These are phyloP conservation scores for Aspergillus saccharolyticus DNA, from an alignment of 495 filamentous ascomycete genomes.

Conservation along the genomic window DNA sequence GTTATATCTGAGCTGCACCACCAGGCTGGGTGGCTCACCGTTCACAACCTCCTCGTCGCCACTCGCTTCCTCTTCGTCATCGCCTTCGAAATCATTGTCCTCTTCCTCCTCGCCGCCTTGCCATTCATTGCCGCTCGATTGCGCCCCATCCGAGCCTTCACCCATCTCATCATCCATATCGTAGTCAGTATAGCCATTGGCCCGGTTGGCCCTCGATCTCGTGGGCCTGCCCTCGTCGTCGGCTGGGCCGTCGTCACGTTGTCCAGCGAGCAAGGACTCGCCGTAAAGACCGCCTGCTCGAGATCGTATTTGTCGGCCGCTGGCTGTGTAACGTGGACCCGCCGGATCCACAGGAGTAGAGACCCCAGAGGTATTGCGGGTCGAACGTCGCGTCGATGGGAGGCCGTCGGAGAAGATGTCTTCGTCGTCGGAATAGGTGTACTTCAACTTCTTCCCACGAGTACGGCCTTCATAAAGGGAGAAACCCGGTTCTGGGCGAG, in stretches of 20 bases:
- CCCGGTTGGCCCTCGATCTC: constrained; percentile 26
- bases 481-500: constrained; percentile 81
- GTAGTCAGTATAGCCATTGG: constrained; percentile 49
- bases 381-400: constrained; percentile 61
- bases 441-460: constrained; percentile 89
- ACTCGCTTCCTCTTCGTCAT: constrained; percentile 57
- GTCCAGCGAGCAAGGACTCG: constrained; percentile 58
- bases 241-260: constrained; percentile 31
- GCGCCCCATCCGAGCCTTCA: constrained; percentile 57
- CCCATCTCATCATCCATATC: constrained; percentile 55
- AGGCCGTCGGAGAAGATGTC: constrained; percentile 70
- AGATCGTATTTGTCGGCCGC: constrained; percentile 78
- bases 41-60: constrained; percentile 55
- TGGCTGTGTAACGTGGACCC: constrained; percentile 82
- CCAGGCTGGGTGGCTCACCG: constrained; percentile 51
- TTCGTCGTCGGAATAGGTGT: constrained; percentile 91
- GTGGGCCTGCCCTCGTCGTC: constrained; percentile 30
- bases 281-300: constrained; percentile 76
- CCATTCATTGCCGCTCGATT: constrained; percentile 56
- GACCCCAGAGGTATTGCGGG: constrained; percentile 61
- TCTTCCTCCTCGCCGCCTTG: constrained; percentile 67
- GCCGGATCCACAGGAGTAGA: constrained; percentile 63
- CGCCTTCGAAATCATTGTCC: constrained; percentile 61
- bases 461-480: constrained; percentile 96
- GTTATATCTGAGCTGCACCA: constrained; percentile 60